Conservation (phyloP, 2,329 filamentous ascomycete genomes). For the Alternaria gaisen region DNA sequence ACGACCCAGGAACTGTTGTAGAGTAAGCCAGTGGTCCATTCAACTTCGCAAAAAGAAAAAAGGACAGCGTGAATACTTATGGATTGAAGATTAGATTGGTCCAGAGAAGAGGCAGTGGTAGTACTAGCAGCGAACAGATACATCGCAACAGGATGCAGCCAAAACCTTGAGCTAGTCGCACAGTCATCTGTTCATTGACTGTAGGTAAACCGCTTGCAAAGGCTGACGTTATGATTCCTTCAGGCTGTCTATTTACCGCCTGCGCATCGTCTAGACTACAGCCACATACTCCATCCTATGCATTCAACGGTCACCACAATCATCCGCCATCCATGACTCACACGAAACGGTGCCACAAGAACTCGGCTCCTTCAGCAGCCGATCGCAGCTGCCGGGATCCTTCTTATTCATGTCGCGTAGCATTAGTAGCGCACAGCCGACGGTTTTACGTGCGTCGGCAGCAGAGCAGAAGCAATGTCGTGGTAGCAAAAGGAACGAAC, state of each 20-base stretch:
- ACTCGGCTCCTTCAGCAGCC: constrained; percentile 16
- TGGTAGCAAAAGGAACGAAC: constrained; percentile 24
- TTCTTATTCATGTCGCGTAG: constrained; percentile 19
- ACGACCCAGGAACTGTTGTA: background rate
- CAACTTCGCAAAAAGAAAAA: background rate
- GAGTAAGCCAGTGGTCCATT: background rate
- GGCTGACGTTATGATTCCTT: background rate
- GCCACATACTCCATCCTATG: background rate
- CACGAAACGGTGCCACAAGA: constrained; percentile 12
- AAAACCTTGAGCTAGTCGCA: background rate
- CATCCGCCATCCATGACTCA: constrained; percentile 10
- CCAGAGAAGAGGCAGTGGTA: background rate
- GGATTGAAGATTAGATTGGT: background rate
- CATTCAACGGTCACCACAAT: background rate
- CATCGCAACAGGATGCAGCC: background rate
- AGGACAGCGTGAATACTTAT: background rate
- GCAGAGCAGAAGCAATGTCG: constrained; percentile 25
- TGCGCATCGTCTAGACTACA: background rate
- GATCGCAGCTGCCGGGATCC: constrained; percentile 15
- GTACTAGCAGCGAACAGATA: background rate
- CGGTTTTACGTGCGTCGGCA: constrained; percentile 16
- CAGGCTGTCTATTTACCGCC: background rate
- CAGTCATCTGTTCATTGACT: background rate
- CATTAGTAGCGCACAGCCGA: constrained; percentile 24
- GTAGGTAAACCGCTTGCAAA: background rate